These are phyloP conservation scores for Daldinia caldariorum DNA, from an alignment of 495 filamentous ascomycete genomes.

Conservation along the genomic window DNA sequence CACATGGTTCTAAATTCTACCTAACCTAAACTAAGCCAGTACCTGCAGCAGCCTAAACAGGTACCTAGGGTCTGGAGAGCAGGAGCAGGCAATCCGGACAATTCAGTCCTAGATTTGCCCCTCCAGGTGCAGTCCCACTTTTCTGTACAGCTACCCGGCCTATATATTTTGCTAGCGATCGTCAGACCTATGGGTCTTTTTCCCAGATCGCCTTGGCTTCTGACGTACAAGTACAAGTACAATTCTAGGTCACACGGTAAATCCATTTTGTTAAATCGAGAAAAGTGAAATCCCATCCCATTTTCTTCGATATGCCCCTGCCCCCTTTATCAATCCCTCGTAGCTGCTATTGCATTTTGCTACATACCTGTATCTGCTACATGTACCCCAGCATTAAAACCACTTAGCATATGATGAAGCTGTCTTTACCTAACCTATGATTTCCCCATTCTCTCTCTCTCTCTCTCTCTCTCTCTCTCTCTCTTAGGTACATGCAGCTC, in stretches of 20 bases:
- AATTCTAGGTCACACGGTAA: slow-evolving; percentile 41
- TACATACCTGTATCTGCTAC: too few species aligned
- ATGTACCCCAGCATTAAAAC: slow-evolving; percentile 5
- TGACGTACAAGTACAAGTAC: slow-evolving; percentile 38
- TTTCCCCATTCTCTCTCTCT: slow-evolving; percentile 4
- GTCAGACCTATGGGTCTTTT: slow-evolving; percentile 20
- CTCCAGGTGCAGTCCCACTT: slow-evolving; percentile 16
- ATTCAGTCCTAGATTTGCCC: slow-evolving; percentile 23
- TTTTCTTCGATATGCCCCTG: slow-evolving; percentile 41
- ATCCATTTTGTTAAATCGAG: slow-evolving; percentile 45
- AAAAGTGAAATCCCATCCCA: slow-evolving; percentile 49
- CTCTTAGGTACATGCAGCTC: neutral
- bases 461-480: neutral
- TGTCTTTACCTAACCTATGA: slow-evolving; percentile 2
- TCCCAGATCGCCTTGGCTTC: slow-evolving; percentile 26
- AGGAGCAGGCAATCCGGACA: neutral
- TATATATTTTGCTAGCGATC: slow-evolving; percentile 25
- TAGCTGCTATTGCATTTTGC: neutral
- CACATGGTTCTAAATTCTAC: too few species aligned
- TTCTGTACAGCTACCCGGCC: slow-evolving; percentile 7
- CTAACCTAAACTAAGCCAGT: neutral
- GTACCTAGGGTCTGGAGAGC: neutral
- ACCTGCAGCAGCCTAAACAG: slow-evolving; percentile 13
- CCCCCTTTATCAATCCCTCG: slow-evolving; percentile 34
- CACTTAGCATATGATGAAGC: too few species aligned